A percentile compares a stretch with the other conserved stretches of the same genome.
Evolutionary conservation across 2,329 filamentous ascomycete genomes (phyloP).

Genomic region (Botrytis deweyae): DNA sequence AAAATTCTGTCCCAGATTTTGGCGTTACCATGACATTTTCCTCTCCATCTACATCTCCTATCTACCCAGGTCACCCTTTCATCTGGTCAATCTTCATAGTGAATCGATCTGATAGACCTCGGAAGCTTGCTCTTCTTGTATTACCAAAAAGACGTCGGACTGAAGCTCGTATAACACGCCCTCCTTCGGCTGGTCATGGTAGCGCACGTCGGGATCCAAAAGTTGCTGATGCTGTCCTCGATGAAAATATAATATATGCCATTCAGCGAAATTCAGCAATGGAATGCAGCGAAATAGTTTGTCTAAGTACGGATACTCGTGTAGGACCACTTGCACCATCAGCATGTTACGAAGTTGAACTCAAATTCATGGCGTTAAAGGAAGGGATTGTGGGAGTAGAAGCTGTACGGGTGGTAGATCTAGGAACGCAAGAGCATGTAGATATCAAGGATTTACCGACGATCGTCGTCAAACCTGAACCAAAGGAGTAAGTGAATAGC

Average conservation of each 20-base stretch:
- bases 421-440: constrained; percentile 72
- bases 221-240: constrained; percentile 65
- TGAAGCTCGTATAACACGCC: constrained; percentile 46
- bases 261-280: constrained; percentile 65
- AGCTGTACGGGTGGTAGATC: constrained; percentile 69
- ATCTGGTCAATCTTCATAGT: constrained; percentile 73
- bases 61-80: constrained; percentile 66
- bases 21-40: constrained; percentile 76
- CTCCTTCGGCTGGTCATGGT: constrained; percentile 50
- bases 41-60: constrained; percentile 57
- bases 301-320: constrained; percentile 70
- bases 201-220: constrained; percentile 40
- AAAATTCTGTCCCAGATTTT: constrained; percentile 55
- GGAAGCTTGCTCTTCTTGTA: constrained; percentile 69
- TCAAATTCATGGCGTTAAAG: constrained; percentile 68
- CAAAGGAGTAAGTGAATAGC: constrained; percentile 3
- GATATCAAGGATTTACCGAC: constrained; percentile 74
- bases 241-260: constrained; percentile 69
- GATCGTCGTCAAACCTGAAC: constrained; percentile 51
- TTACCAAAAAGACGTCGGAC: constrained; percentile 63
- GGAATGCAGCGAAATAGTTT: constrained; percentile 68
- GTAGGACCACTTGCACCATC: constrained; percentile 71
- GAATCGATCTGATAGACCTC: constrained; percentile 62
- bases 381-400: constrained; percentile 70
- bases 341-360: constrained; percentile 70